A percentile compares a stretch with the other conserved stretches of the same genome.
Evolutionary conservation across 139 green algal genomes (phyloP).

Genomic region (Gonium pectorale): DNA sequence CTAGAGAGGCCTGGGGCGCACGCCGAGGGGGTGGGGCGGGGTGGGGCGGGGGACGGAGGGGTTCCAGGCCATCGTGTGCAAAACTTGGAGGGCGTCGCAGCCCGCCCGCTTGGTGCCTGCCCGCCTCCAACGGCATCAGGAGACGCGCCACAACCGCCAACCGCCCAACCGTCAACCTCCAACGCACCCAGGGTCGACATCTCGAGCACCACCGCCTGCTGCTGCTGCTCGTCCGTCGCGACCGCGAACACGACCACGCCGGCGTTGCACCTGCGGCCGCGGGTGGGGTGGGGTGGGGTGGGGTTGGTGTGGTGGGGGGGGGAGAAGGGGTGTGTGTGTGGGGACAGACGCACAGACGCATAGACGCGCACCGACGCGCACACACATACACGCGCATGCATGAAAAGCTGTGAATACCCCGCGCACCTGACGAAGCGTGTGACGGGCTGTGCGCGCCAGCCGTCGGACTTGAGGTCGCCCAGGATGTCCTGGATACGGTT

Average conservation of each 20-base stretch:
- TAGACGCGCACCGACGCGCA: too few relatives aligned
- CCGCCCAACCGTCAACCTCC: too few relatives aligned
- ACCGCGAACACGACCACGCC: not conserved
- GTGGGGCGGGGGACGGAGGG: too few relatives aligned
- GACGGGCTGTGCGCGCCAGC: not conserved
- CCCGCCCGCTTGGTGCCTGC: not conserved
- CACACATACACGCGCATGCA: too few relatives aligned
- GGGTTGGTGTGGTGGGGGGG: not conserved
- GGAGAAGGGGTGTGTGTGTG: not conserved
- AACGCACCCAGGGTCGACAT: not conserved
- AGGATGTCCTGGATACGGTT: not conserved
- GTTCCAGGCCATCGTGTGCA: too few relatives aligned
- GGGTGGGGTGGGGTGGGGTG: not conserved
- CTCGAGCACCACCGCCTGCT: slow-evolving; percentile 4
- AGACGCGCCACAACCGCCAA: too few relatives aligned
- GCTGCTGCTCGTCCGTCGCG: not conserved
- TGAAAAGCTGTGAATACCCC: too few relatives aligned
- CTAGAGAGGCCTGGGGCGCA: not conserved
- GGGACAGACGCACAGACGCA: not conserved
- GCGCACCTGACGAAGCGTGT: slow-evolving; percentile 18
- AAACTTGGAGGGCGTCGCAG: not conserved
- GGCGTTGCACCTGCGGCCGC: not conserved
- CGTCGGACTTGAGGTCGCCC: not conserved
- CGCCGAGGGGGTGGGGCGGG: not conserved
- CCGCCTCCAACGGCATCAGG: too few relatives aligned